Evolutionary conservation across 176 grass and related monocot genomes (phyloP).

Genomic region (Microstegium vimineum): DNA sequence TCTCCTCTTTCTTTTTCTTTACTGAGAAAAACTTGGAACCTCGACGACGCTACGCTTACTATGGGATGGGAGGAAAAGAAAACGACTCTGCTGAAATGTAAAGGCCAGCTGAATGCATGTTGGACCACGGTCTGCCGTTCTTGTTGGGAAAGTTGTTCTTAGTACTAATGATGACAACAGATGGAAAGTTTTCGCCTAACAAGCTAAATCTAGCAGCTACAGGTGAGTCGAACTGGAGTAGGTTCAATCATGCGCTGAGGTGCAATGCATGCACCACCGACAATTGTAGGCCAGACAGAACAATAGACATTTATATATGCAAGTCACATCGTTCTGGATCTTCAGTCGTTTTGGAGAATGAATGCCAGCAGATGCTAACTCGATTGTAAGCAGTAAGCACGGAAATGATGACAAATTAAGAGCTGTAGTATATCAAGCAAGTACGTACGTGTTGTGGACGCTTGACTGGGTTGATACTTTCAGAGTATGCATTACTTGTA

Average conservation of each 20-base stretch:
- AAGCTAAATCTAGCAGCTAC: background rate
- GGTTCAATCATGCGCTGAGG: background rate
- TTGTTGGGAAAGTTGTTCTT: conserved; percentile 7
- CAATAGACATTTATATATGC: background rate
- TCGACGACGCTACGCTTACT: background rate
- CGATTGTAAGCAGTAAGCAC: background rate
- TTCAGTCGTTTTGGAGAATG: background rate
- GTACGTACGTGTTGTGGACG: background rate
- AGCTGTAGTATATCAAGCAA: background rate
- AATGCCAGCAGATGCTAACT: background rate
- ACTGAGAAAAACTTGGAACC: background rate
- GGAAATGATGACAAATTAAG: background rate
- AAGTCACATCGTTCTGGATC: conserved; percentile 16
- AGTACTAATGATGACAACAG: background rate
- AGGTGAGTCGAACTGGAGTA: conserved; percentile 1
- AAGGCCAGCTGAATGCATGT: conserved; percentile 10
- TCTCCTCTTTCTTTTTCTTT: background rate
- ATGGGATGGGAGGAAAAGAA: background rate
- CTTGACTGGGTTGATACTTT: background rate
- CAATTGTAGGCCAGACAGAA: background rate
- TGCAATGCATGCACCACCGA: conserved; percentile 1
- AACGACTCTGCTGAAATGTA: background rate
- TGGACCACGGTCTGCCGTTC: conserved; percentile 4
- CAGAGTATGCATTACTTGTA: background rate
- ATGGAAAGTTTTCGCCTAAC: background rate